Conservation (phyloP, 768 basidiomycete species). For the Royoungia palumana region DNA sequence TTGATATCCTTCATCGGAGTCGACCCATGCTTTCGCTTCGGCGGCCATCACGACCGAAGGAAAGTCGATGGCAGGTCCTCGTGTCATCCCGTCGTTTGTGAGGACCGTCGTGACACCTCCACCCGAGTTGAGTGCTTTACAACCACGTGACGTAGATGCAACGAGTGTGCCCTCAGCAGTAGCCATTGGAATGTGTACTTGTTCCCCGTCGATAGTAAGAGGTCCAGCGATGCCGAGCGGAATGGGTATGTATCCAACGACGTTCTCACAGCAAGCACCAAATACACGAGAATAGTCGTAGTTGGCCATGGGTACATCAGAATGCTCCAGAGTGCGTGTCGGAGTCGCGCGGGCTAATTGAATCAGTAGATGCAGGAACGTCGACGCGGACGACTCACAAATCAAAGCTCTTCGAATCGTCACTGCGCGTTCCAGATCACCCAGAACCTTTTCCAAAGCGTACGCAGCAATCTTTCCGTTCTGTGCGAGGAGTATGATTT, state of each 20-base stretch:
- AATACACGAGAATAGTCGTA: constrained; percentile 95
- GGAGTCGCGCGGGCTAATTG: constrained; percentile 72
- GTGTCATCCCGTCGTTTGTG: constrained; percentile 93
- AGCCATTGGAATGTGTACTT: constrained; percentile 95
- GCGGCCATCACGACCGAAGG: constrained; percentile 77
- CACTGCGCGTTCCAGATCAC: constrained; percentile 84
- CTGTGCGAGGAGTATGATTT: constrained; percentile 83
- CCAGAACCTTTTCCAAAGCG: constrained; percentile 92
- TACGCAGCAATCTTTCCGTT: constrained; percentile 94
- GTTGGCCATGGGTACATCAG: constrained; percentile 74
- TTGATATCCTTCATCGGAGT: constrained; percentile 72
- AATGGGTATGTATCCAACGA: constrained; percentile 93
- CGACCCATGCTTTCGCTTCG: constrained; percentile 83
- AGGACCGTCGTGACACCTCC: constrained; percentile 95
- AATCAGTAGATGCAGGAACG: constrained; percentile 6
- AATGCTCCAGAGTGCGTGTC: constrained; percentile 80
- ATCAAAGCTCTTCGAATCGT: constrained; percentile 82
- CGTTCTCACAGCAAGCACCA: constrained; percentile 98
- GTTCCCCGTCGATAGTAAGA: constrained; percentile 80
- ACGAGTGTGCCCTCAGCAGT: constrained; percentile 99
- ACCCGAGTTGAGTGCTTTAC: constrained; percentile 95
- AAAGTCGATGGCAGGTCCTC: constrained; percentile 98
- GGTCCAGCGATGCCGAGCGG: constrained; percentile 97
- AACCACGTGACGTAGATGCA: constrained; percentile 94
- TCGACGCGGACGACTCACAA: constrained; percentile 50